Evolutionary conservation across 805 yeast species (phyloP).

Genomic region (Komagataella populi): DNA sequence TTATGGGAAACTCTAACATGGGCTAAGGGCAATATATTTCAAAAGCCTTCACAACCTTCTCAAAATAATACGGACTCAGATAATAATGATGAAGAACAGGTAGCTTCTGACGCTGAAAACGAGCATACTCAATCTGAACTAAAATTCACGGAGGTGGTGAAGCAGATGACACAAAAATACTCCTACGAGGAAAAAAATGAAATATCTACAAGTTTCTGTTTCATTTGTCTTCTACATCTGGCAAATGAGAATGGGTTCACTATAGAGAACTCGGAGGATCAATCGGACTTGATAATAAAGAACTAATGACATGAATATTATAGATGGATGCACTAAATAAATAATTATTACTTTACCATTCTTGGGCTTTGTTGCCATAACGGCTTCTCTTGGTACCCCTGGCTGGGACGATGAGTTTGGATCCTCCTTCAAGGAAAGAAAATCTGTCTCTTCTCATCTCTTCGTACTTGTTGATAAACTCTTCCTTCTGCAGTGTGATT

Average conservation of each 20-base stretch:
- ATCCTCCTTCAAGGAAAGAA: constrained; percentile 89
- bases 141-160: constrained; percentile 20
- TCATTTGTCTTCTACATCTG: constrained; percentile 33
- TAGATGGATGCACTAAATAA: background rate
- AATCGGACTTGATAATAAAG: constrained; percentile 21
- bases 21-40: constrained; percentile 6
- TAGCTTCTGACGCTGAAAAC: constrained; percentile 2
- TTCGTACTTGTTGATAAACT: constrained; percentile 63
- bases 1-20: constrained; percentile 27
- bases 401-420: constrained; percentile 48
- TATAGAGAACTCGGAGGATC: constrained; percentile 19
- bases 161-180: constrained; percentile 21
- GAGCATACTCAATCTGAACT: constrained; percentile 3
- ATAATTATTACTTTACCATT: constrained; percentile 35
- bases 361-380: constrained; percentile 58
- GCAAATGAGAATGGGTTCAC: constrained; percentile 34
- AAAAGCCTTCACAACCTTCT: constrained; percentile 9
- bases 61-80: constrained; percentile 11
- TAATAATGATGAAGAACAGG: background rate
- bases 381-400: constrained; percentile 56
- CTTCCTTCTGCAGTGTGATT: constrained; percentile 82
- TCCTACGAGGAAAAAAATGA: constrained; percentile 23
- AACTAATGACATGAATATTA: background rate
- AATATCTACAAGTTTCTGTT: constrained; percentile 34
- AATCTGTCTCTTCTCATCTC: constrained; percentile 61